These are phyloP conservation scores for Termitomyces sp. DNA, from an alignment of 768 basidiomycete genomes.

Conservation along the genomic window DNA sequence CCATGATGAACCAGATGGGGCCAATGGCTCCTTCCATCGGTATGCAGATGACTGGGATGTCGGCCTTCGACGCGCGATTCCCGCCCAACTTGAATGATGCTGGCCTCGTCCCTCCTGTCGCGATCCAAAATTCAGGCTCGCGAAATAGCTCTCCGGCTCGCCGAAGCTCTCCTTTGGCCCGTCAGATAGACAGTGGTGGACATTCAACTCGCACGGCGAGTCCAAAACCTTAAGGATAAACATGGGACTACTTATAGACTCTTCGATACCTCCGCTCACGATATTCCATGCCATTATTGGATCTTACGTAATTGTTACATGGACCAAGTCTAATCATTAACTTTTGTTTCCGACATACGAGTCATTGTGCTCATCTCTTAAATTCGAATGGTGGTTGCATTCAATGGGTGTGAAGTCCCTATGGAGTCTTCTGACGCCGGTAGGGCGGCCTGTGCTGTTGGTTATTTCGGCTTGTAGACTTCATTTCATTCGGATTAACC, in stretches of 20 bases:
- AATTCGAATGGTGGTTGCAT: conserved; percentile 6
- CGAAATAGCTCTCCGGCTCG: conserved; percentile 47
- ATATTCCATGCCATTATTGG: conserved; percentile 6
- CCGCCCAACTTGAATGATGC: conserved; percentile 32
- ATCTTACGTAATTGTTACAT: conserved; percentile 10
- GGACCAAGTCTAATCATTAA: neutral
- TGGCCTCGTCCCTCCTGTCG: conserved; percentile 32
- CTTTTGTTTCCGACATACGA: neutral
- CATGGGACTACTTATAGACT: conserved; percentile 1
- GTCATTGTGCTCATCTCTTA: neutral
- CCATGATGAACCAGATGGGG: conserved; percentile 44
- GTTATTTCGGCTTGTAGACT: neutral
- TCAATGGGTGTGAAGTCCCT: conserved; percentile 95
- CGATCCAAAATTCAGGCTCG: conserved; percentile 30
- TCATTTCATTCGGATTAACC: conserved; percentile 2
- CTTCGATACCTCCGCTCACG: neutral
- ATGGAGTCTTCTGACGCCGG: conserved; percentile 90
- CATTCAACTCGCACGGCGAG: conserved; percentile 28
- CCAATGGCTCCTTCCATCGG: conserved; percentile 30
- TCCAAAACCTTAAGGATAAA: conserved; percentile 23
- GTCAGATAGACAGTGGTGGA: conserved; percentile 23
- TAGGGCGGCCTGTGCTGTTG: conserved; percentile 90
- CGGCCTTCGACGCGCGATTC: conserved; percentile 54
- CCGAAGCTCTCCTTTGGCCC: conserved; percentile 48
- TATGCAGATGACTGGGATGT: conserved; percentile 62